phyloP scores from a whole-genome alignment of 2,329 filamentous ascomycete species.

The Paecilomyces sp. region DNA sequence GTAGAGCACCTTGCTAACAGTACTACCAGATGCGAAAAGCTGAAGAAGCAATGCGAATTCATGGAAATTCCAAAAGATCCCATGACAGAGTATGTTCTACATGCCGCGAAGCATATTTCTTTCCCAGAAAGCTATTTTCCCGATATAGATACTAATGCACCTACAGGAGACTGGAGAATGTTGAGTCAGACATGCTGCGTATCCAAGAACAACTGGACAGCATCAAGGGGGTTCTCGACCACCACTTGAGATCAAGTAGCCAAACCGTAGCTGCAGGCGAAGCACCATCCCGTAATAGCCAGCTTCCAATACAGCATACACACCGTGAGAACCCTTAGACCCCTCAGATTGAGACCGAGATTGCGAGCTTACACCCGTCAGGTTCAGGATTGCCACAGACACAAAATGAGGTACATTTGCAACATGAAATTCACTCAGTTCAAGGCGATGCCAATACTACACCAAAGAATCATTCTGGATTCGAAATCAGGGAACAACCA shows the following conservation, averaged over 20 bases:
- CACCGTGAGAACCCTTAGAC: not conserved
- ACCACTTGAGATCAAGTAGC: slow-evolving; percentile 3
- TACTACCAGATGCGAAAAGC: slow-evolving; percentile 20
- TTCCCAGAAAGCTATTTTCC: not conserved
- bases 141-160: not conserved
- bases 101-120: not conserved
- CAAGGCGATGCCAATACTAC: slow-evolving; percentile 3
- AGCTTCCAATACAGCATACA: not conserved
- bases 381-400: not conserved
- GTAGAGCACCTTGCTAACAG: not conserved
- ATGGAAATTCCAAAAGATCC: slow-evolving; percentile 27
- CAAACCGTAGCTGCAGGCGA: slow-evolving; percentile 1
- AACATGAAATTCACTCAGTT: slow-evolving; percentile 4
- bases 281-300: not conserved
- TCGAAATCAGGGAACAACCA: slow-evolving; percentile 25
- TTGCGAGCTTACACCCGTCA: not conserved
- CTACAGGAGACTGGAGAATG: slow-evolving; percentile 22
- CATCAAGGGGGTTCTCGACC: slow-evolving; percentile 13
- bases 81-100: slow-evolving; percentile 15
- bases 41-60: slow-evolving; percentile 29
- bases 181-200: slow-evolving; percentile 24
- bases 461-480: slow-evolving; percentile 22
- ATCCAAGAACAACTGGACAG: slow-evolving; percentile 21
- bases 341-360: not conserved
- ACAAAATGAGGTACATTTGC: slow-evolving; percentile 1